Base-by-base conservation (phyloP, 2,329 filamentous ascomycete genomes). In the Daldinia sp. region DNA sequence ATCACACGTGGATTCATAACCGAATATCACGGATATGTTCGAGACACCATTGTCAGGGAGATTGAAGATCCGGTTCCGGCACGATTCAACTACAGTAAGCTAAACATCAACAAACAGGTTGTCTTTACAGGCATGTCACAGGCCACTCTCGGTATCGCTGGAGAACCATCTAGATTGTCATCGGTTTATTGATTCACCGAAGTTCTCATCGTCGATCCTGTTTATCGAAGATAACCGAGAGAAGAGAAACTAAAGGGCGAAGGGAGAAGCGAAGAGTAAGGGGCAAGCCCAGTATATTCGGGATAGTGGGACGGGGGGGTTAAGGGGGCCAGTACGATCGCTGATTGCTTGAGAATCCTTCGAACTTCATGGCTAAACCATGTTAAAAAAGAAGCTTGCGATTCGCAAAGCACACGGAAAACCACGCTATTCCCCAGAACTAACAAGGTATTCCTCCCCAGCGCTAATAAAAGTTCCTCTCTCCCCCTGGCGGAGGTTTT, bases 401-500 rank as follows among this genome's bases (percentile, higher is more conserved):
- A 59, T 61, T 59, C 35, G 50, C 51, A n/a, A 51, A 59, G 44
- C 28, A 46, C 6, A 57, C 15, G 53, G 35, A 60, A 63, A 67
- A 67, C 60, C 50, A 10, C 42, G 42, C 51, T 41, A 51, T 39
- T 41, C 56, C 55, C 62, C 35, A 55, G 55, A 60, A 35, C 53
- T 61, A 35, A 20, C 67, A 57, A 60, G 44, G 44, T 54, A 57
- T 60, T 37, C 59, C 51, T 62, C 59, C 42, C 59, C 66, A 57
- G 53, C 10, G 33, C 37, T 48, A 58, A 46, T 15, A 35, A 48
- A 46, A 12, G 20, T 42, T 33, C 20, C 20, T 10, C 6, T 10
- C 33, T n/a, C 51, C 44, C 33, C 60, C 20, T 51, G 33, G 46
- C 39, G 51, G 55, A 55, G 42, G 30, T 54, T 53, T 53, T 51